Conservation (phyloP, 176 grass and related monocot genomes). For the Urochloa ruziziensis region DNA sequence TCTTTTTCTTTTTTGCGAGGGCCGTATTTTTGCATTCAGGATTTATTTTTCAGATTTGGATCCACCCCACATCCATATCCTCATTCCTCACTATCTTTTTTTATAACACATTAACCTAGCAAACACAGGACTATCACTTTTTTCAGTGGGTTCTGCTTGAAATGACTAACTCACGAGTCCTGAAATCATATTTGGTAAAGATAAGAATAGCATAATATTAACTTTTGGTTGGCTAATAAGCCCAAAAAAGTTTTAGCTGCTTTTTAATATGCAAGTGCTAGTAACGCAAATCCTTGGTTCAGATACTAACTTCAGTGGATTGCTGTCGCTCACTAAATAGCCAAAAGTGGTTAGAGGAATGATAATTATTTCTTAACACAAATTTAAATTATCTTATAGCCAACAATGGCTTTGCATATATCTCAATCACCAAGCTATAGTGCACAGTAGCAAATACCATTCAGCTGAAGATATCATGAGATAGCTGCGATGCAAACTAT, state of each 20-base stretch:
- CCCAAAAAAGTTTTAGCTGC: not conserved
- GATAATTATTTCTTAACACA: not conserved
- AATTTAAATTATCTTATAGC: not conserved
- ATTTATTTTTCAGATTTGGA: not conserved
- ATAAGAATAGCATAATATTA: not conserved
- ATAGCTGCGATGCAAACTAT: constrained; percentile 7
- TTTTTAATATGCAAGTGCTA: not conserved
- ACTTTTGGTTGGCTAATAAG: not conserved
- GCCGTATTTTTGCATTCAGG: not conserved
- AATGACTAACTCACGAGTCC: not conserved
- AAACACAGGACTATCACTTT: not conserved
- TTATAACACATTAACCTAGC: not conserved
- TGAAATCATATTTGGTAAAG: not conserved
- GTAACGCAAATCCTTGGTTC: not conserved
- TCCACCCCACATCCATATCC: not conserved
- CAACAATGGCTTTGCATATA: not conserved
- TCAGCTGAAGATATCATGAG: not conserved
- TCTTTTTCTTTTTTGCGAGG: too few relatives aligned
- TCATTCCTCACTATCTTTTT: not conserved
- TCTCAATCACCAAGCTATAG: not conserved
- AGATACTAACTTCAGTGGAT: not conserved
- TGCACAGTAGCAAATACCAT: not conserved
- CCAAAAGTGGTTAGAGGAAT: not conserved
- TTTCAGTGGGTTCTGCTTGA: not conserved
- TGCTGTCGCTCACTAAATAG: not conserved